A percentile compares a stretch with the other conserved stretches of the same genome.
These are phyloP conservation scores for Tulasnella sp. DNA, from an alignment of 768 basidiomycete genomes.

Conservation along the genomic window DNA sequence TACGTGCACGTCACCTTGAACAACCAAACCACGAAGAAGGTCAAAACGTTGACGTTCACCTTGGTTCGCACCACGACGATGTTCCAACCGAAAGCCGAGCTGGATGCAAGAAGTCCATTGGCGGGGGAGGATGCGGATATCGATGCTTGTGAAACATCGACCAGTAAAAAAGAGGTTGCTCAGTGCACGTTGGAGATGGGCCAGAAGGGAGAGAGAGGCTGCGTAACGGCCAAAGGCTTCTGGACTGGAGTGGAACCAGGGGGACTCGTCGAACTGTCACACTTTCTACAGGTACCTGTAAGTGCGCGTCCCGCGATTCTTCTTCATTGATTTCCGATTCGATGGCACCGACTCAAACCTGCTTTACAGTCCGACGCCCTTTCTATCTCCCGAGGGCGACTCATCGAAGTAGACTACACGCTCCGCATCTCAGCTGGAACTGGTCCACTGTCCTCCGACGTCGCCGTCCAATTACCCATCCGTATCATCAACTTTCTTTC, in stretches of 20 bases:
- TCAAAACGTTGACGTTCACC: slow-evolving; percentile 60
- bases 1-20: slow-evolving; percentile 58
- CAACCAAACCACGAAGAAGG: slow-evolving; percentile 63
- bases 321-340: not conserved
- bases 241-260: slow-evolving; percentile 76
- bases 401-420: slow-evolving; percentile 73
- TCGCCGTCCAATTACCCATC: slow-evolving; percentile 69
- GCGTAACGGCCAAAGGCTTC: slow-evolving; percentile 81
- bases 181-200: slow-evolving; percentile 64
- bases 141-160: slow-evolving; percentile 61
- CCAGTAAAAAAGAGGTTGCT: slow-evolving; percentile 59
- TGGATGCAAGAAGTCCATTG: slow-evolving; percentile 39
- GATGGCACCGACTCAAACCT: not conserved
- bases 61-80: slow-evolving; percentile 63
- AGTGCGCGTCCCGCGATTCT: slow-evolving; percentile 34
- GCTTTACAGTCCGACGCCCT: slow-evolving; percentile 57
- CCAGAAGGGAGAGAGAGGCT: slow-evolving; percentile 57
- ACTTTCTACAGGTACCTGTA: slow-evolving; percentile 72
- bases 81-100: slow-evolving; percentile 53
- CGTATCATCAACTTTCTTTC: slow-evolving; percentile 80
- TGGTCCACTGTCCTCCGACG: slow-evolving; percentile 56
- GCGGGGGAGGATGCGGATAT: slow-evolving; percentile 40
- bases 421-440: slow-evolving; percentile 61
- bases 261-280: slow-evolving; percentile 58
- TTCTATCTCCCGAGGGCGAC: slow-evolving; percentile 59